phyloP scores from a whole-genome alignment of 768 basidiomycete species.

The Lactarius hatsudake region DNA sequence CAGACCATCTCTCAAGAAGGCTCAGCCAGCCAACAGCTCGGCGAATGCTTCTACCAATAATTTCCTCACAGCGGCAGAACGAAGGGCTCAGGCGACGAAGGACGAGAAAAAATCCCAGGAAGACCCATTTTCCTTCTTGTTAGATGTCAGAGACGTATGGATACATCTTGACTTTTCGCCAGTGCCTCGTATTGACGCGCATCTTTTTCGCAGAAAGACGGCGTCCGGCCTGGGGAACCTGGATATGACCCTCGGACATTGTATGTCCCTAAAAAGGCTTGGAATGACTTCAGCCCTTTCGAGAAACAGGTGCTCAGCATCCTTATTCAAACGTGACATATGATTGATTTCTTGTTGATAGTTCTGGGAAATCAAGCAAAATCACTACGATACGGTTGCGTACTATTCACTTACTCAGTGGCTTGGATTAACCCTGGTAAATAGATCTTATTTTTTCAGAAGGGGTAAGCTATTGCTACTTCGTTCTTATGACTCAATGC shows the following conservation, averaged over 20 bases:
- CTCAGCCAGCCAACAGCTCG: constrained; percentile 30
- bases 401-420: constrained; percentile 27
- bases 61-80: constrained; percentile 85
- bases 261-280: constrained; percentile 69
- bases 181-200: not conserved
- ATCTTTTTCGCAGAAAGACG: constrained; percentile 61
- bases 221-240: constrained; percentile 69
- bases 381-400: constrained; percentile 89
- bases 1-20: constrained; percentile 36
- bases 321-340: not conserved
- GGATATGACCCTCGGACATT: constrained; percentile 91
- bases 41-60: constrained; percentile 34
- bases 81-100: constrained; percentile 70
- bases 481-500: not conserved
- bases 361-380: constrained; percentile 84
- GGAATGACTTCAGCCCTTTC: constrained; percentile 89
- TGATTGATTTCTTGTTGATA: constrained; percentile 20
- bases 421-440: constrained; percentile 10
- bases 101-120: constrained; percentile 80
- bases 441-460: constrained; percentile 94
- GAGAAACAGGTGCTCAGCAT: constrained; percentile 66
- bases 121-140: constrained; percentile 71
- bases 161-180: not conserved
- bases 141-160: constrained; percentile 68
- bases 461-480: constrained; percentile 59